These are phyloP conservation scores for Coemansia sp. DNA, from an alignment of 192 early-diverging fungal species.

Conservation along the genomic window DNA sequence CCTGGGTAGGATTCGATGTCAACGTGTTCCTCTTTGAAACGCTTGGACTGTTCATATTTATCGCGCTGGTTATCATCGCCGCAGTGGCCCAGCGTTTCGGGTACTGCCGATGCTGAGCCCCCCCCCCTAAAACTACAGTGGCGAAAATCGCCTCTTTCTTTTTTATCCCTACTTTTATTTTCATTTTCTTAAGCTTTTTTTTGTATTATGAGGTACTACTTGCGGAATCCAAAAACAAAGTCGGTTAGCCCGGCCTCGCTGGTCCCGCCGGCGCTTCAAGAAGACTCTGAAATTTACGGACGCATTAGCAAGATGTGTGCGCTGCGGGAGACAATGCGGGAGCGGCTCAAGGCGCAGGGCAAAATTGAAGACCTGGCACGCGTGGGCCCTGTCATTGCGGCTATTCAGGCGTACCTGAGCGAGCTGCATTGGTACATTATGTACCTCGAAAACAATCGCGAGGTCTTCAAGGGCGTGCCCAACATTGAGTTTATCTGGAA, in stretches of 20 bases:
- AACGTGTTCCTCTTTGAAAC: slow-evolving; percentile 17
- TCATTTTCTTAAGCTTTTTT: not conserved
- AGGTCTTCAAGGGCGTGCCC: slow-evolving; percentile 29
- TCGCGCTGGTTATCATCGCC: slow-evolving; percentile 3
- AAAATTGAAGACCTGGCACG: slow-evolving; percentile 41
- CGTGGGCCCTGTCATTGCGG: slow-evolving; percentile 17
- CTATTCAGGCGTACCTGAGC: slow-evolving; percentile 36
- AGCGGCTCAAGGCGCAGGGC: slow-evolving; percentile 40
- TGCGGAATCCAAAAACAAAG: slow-evolving; percentile 49
- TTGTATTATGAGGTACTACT: slow-evolving; percentile 37
- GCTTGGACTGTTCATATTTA: slow-evolving; percentile 11
- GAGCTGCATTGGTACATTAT: slow-evolving; percentile 48
- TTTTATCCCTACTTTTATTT: not conserved
- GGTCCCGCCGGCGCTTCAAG: slow-evolving; percentile 41
- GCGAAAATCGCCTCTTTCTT: not conserved
- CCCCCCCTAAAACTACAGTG: not conserved
- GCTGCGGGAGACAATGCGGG: slow-evolving; percentile 49
- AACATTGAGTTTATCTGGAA: slow-evolving; percentile 52
- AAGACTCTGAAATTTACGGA: slow-evolving; percentile 37
- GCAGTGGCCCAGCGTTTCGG: slow-evolving; percentile 18
- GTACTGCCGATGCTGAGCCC: slow-evolving; percentile 9
- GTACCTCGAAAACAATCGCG: slow-evolving; percentile 33
- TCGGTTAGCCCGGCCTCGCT: slow-evolving; percentile 22
- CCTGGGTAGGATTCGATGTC: slow-evolving; percentile 11
- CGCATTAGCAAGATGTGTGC: slow-evolving; percentile 44